These are phyloP conservation scores for Mucor lusitanicus DNA, from an alignment of 371 early-diverging fungal species.

Conservation along the genomic window DNA sequence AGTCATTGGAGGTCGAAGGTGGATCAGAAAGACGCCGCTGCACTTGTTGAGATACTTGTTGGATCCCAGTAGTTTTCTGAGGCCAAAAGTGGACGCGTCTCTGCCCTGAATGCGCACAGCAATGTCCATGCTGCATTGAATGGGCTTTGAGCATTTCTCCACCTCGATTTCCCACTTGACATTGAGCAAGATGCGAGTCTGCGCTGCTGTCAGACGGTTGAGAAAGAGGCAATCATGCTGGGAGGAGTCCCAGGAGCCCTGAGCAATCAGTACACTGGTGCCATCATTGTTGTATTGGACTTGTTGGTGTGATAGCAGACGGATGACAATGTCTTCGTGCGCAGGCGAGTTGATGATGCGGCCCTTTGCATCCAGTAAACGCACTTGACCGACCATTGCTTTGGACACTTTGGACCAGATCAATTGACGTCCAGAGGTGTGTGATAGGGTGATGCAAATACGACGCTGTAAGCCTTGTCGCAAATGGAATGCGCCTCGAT, in stretches of 20 bases:
- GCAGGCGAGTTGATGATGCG: conserved; percentile 55
- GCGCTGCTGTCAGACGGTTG: conserved; percentile 66
- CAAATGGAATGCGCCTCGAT: conserved; percentile 69
- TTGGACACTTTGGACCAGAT: conserved; percentile 57
- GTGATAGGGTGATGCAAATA: conserved; percentile 67
- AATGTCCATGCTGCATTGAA: conserved; percentile 66
- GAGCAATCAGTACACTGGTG: conserved; percentile 59
- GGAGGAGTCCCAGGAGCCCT: conserved; percentile 86
- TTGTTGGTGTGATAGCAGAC: conserved; percentile 40
- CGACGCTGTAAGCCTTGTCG: conserved; percentile 89
- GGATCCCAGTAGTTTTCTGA: conserved; percentile 41
- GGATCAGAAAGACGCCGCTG: conserved; percentile 59
- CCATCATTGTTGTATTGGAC: conserved; percentile 62
- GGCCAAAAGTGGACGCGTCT: conserved; percentile 43
- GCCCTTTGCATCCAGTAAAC: conserved; percentile 67
- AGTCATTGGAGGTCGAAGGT: conserved; percentile 61
- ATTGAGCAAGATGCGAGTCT: conserved; percentile 61
- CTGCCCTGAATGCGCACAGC: conserved; percentile 61
- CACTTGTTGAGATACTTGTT: conserved; percentile 43
- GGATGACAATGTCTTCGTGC: conserved; percentile 55
- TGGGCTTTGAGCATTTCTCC: conserved; percentile 57
- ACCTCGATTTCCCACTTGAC: conserved; percentile 65
- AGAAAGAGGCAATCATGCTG: conserved; percentile 76
- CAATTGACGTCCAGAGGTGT: conserved; percentile 73
- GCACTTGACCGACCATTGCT: conserved; percentile 66